Percentiles rank a stretch among this genome's conserved stretches.
phyloP scores from a whole-genome alignment of 2,329 filamentous ascomycete genomes.

The Parastagonospora nodorum region DNA sequence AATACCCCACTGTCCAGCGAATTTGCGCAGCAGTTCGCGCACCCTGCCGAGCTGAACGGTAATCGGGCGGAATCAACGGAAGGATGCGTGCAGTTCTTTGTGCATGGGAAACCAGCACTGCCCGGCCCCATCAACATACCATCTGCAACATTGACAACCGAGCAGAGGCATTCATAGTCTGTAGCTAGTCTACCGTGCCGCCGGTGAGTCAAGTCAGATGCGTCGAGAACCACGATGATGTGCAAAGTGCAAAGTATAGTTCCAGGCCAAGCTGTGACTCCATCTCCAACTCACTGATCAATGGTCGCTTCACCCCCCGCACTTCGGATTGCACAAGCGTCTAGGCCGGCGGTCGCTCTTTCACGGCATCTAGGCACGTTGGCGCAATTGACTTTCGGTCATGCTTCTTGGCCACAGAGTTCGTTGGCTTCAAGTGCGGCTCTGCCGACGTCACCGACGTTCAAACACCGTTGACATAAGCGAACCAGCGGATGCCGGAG shows the following conservation, averaged over 20 bases:
- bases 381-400: conserved; percentile 16
- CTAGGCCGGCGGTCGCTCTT: conserved; percentile 8
- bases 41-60: conserved; percentile 30
- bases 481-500: conserved; percentile 23
- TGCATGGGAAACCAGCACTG: too few relatives aligned
- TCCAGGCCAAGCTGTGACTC: conserved; percentile 25
- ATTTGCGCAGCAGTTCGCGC: conserved; percentile 28
- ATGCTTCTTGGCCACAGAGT: conserved; percentile 20
- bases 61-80: not conserved
- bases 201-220: conserved; percentile 18
- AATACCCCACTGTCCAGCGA: conserved; percentile 7
- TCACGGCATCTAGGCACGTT: conserved; percentile 11
- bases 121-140: not conserved
- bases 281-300: conserved; percentile 10
- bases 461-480: conserved; percentile 14
- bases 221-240: conserved; percentile 1
- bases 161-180: not conserved
- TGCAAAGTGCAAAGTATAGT: conserved; percentile 5
- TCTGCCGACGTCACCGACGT: conserved; percentile 31
- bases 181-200: conserved; percentile 1
- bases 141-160: not conserved
- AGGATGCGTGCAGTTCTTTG: not conserved
- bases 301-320: conserved; percentile 26
- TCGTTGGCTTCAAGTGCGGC: conserved; percentile 27
- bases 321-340: conserved; percentile 15